Conservation (phyloP, 352 stramenopile species). For the Pythium dissotocum region DNA sequence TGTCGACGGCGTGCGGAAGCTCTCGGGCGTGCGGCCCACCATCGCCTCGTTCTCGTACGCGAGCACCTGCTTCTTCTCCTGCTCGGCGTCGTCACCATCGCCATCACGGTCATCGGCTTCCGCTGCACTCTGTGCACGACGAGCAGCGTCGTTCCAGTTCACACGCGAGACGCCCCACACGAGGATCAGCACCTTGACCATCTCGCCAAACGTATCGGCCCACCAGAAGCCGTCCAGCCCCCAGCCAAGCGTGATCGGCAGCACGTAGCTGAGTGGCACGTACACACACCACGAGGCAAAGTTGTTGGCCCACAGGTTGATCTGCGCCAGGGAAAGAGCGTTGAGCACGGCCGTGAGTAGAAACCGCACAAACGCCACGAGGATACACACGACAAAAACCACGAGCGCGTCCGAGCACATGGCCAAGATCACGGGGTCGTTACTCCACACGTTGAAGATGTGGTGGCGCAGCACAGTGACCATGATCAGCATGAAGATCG, state of each 20-base stretch:
- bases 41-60: constrained; percentile 53
- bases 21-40: constrained; percentile 36
- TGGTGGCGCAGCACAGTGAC: constrained; percentile 38
- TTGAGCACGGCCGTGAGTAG: constrained; percentile 47
- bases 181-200: constrained; percentile 51
- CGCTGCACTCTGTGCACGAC: constrained; percentile 34
- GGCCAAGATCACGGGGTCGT: constrained; percentile 41
- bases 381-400: constrained; percentile 53
- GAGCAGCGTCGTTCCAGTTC: constrained; percentile 43
- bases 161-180: constrained; percentile 46
- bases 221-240: constrained; percentile 54
- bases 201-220: constrained; percentile 47
- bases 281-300: constrained; percentile 52
- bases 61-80: constrained; percentile 39
- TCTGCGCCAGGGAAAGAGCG: constrained; percentile 42
- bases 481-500: constrained; percentile 37
- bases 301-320: constrained; percentile 57
- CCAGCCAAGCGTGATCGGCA: constrained; percentile 46
- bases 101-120: constrained; percentile 29
- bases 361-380: constrained; percentile 55
- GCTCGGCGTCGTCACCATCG: constrained; percentile 29
- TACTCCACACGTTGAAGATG: constrained; percentile 50
- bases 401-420: constrained; percentile 44
- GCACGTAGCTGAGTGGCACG: constrained; percentile 46
- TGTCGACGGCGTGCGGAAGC: constrained; percentile 39